Conservation (phyloP, 352 stramenopile genomes). For the Phytopythium chamaehyphon region DNA sequence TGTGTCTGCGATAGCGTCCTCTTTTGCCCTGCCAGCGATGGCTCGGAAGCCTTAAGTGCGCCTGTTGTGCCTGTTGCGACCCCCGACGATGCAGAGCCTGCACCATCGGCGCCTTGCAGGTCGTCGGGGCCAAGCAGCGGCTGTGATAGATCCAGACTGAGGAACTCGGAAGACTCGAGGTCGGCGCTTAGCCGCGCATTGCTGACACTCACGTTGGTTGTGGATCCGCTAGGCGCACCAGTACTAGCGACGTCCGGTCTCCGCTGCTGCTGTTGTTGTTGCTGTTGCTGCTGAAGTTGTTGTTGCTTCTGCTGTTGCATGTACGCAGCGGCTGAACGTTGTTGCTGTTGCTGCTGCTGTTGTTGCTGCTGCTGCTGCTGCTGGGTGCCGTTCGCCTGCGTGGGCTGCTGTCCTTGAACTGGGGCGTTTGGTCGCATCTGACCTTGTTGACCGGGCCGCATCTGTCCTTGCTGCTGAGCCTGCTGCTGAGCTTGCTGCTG, state of each 20-base stretch:
- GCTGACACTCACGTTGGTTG: constrained; percentile 5
- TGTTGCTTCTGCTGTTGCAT: constrained; percentile 1
- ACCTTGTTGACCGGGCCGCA: constrained; percentile 27
- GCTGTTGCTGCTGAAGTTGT: constrained; percentile 2
- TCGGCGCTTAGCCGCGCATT: constrained; percentile 44
- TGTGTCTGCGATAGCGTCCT: constrained; percentile 74
- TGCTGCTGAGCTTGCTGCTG: constrained; percentile 53
- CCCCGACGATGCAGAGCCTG: constrained; percentile 17
- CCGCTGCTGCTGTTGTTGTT: constrained; percentile 7
- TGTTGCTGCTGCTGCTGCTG: constrained; percentile 3
- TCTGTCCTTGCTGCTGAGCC: constrained; percentile 32
- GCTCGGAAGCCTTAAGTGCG: constrained; percentile 24
- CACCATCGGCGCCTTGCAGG: constrained; percentile 17
- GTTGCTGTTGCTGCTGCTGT: neutral
- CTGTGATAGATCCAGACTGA: constrained; percentile 75
- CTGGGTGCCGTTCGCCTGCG: neutral
- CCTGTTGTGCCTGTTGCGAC: constrained; percentile 15
- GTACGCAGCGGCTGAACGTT: neutral
- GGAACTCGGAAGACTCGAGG: constrained; percentile 75
- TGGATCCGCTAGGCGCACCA: neutral
- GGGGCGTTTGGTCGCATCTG: constrained; percentile 28
- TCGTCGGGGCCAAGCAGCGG: constrained; percentile 66
- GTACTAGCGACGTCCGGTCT: constrained; percentile 8
- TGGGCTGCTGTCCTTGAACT: too few species aligned
- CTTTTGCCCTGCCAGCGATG: constrained; percentile 42